Evolutionary conservation across 1,139 yeast genomes (phyloP).

Genomic region (Debaryomyces sp.): DNA sequence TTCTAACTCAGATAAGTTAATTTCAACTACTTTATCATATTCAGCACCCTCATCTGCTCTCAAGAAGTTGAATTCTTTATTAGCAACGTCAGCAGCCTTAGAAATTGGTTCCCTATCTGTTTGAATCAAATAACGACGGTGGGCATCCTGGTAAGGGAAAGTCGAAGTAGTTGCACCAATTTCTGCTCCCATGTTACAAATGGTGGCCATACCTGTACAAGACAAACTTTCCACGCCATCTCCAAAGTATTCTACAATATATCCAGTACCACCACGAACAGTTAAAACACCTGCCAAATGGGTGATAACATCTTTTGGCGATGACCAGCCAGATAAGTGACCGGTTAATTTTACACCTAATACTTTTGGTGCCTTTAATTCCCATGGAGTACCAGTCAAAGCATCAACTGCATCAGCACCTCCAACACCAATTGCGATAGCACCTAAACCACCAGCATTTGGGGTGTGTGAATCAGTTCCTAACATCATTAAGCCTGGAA

Average conservation of each 20-base stretch:
- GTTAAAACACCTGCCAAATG: conserved; percentile 87
- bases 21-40: conserved; percentile 82
- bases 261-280: conserved; percentile 98
- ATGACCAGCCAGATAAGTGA: conserved; percentile 82
- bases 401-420: conserved; percentile 99
- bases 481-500: conserved; percentile 93
- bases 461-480: conserved; percentile 99
- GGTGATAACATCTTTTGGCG: conserved; percentile 95
- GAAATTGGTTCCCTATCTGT: conserved; percentile 86
- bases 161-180: conserved; percentile 97
- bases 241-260: conserved; percentile 92
- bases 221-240: conserved; percentile 84
- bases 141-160: conserved; percentile 93
- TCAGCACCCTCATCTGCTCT: conserved; percentile 80
- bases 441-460: conserved; percentile 97
- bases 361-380: conserved; percentile 92
- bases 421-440: conserved; percentile 97
- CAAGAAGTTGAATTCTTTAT: conserved; percentile 61
- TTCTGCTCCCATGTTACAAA: conserved; percentile 99
- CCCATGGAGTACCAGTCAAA: conserved; percentile 98
- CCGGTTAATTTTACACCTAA: conserved; percentile 93
- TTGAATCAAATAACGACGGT: conserved; percentile 74
- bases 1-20: conserved; percentile 72
- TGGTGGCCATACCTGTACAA: conserved; percentile 99
- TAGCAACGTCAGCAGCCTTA: conserved; percentile 70